Evolutionary conservation across 2,329 filamentous ascomycete genomes (phyloP), one percentile per base, ranked within the genome.

Genomic region (Claviceps sp.): DNA sequence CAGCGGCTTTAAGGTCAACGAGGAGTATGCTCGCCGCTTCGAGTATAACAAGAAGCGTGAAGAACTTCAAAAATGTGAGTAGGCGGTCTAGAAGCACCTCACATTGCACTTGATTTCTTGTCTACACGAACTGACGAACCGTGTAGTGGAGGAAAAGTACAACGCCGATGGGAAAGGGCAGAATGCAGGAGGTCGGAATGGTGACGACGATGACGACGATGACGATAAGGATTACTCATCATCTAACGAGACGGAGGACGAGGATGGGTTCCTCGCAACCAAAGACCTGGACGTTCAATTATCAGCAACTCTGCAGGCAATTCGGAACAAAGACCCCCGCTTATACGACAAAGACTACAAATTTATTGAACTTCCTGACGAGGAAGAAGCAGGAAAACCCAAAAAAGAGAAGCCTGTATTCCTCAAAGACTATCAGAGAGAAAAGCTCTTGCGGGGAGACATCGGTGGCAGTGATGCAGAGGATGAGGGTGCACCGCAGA

Each of bases 11-110:
- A 89, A 86, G 65, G 84, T 98, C 68, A 97, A 98, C 68, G 76
- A 89, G 65, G 88, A 94, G 50, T 98, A 84, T 67, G 93, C 93
- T 44, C 81, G 79, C 59, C 78, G 88, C 42, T 97, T 95, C 61
- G 93, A 98, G 67, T 79, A 97, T 71, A 98, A 98, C 72, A 96
- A 97, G 73, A 95, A 95, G 72, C 81, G 91, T 53, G 90, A 95
- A 64, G 93, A 98, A 66, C 72, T 82, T 57, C 84, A 89, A 16
- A 77, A 79, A 63, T 67, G 84, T 86, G 62, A 61, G 79, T 69
- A 30, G 22, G 2, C 5, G 2, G 56, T 48, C 58, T 45, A 16
- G 26, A 18, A 8, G 26, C n/a, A 18, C 38, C 22, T 8, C 8
- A 34, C 36, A 11, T 20, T 41, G 13, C 37, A 37, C 18, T 37